These are phyloP conservation scores for Rhizopogon vinicolor DNA, from an alignment of 768 basidiomycete species.

Conservation along the genomic window DNA sequence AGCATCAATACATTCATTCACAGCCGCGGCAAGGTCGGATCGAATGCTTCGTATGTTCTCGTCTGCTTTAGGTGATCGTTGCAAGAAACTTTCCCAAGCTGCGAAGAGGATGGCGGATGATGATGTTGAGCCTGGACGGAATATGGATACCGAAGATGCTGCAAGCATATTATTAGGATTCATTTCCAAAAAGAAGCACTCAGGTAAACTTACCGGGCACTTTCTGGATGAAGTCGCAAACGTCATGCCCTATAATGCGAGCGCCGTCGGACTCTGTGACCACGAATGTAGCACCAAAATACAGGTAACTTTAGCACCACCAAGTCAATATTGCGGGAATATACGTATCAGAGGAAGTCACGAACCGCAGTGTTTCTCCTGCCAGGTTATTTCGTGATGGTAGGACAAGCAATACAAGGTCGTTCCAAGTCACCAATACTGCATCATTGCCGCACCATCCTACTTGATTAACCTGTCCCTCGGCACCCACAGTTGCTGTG, in stretches of 20 bases:
- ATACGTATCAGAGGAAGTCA: constrained; percentile 2
- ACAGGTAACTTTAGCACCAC: constrained; percentile 60
- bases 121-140: constrained; percentile 88
- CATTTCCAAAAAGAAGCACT: background rate
- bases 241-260: constrained; percentile 73
- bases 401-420: constrained; percentile 78
- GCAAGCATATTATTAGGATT: background rate
- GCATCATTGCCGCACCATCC: constrained; percentile 98
- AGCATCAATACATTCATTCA: constrained; percentile 90
- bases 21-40: constrained; percentile 79
- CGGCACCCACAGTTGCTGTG: constrained; percentile 50
- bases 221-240: constrained; percentile 88
- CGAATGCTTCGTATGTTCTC: constrained; percentile 88
- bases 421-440: constrained; percentile 80
- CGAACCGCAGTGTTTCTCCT: constrained; percentile 60
- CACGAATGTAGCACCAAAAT: constrained; percentile 69
- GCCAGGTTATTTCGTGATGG: constrained; percentile 66
- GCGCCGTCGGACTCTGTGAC: constrained; percentile 89
- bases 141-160: constrained; percentile 80
- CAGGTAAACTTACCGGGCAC: constrained; percentile 65
- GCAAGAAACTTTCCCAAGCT: constrained; percentile 84
- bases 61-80: constrained; percentile 86
- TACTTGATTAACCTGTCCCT: constrained; percentile 62
- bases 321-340: no score
- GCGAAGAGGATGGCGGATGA: constrained; percentile 90